Evolutionary conservation across 2,329 filamentous ascomycete species (phyloP).

Genomic region (Scytalidium lignicola): DNA sequence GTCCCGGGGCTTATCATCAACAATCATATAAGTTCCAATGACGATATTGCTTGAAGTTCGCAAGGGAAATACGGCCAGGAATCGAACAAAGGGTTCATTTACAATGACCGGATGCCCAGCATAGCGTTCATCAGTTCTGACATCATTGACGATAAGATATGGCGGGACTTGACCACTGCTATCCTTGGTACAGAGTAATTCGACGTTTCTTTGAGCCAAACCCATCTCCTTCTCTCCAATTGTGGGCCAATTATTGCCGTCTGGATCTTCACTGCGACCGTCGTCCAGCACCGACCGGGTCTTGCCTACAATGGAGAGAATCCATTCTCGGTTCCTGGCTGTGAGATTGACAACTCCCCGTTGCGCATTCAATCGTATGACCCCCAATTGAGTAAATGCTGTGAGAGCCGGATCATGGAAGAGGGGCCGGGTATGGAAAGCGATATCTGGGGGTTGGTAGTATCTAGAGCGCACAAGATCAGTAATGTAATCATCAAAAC

Average conservation of each 20-base stretch:
- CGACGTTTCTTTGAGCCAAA: not conserved
- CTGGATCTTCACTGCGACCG: not conserved
- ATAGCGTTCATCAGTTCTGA: not conserved
- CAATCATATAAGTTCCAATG: slow-evolving; percentile 55
- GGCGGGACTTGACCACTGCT: not conserved
- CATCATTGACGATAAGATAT: not conserved
- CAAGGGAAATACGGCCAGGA: not conserved
- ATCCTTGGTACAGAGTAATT: not conserved
- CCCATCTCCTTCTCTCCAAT: not conserved
- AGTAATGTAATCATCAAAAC: not conserved
- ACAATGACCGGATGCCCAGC: not conserved
- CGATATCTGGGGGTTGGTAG: not conserved
- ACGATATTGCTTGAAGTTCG: slow-evolving; percentile 18
- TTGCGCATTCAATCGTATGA: slow-evolving; percentile 37
- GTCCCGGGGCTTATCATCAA: slow-evolving; percentile 48
- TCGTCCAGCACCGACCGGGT: not conserved
- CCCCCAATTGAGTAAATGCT: slow-evolving; percentile 38
- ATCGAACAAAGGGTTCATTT: not conserved
- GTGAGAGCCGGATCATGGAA: slow-evolving; percentile 32
- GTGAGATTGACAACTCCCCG: slow-evolving; percentile 35
- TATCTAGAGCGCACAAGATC: not conserved
- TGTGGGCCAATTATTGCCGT: not conserved
- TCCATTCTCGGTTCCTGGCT: not conserved
- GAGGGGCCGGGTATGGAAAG: not conserved
- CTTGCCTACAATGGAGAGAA: not conserved